Conservation (phyloP, 495 filamentous ascomycete species). For the Durotheca rogersii region DNA sequence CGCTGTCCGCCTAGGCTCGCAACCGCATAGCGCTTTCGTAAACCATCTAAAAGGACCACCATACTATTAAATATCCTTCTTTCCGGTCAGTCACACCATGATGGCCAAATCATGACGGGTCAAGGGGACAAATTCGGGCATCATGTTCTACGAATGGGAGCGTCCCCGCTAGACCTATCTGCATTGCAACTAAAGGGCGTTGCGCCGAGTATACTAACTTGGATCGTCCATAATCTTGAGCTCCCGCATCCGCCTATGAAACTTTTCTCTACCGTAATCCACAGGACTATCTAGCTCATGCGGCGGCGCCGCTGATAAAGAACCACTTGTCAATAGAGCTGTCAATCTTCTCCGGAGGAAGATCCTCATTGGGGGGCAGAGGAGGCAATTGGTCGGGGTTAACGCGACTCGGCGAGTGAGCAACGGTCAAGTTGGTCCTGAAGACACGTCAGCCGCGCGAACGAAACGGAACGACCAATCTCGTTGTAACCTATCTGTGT, state of each 20-base stretch:
- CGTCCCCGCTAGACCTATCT: neutral
- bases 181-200: neutral
- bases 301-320: constrained; percentile 98
- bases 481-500: too few relatives aligned
- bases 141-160: neutral
- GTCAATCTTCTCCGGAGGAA: constrained; percentile 85
- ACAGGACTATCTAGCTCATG: constrained; percentile 52
- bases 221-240: constrained; percentile 9
- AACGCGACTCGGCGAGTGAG: constrained; percentile 66
- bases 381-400: constrained; percentile 63
- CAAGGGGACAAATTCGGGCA: neutral
- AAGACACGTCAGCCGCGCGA: neutral
- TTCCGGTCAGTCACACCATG: too few relatives aligned
- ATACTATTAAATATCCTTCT: neutral
- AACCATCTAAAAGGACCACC: neutral
- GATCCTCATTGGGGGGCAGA: constrained; percentile 73
- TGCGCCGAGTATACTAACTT: constrained; percentile 7
- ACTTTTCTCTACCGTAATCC: constrained; percentile 31
- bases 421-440: constrained; percentile 77
- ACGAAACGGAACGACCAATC: too few relatives aligned
- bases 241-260: constrained; percentile 14
- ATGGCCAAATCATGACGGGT: too few relatives aligned
- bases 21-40: constrained; percentile 9
- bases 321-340: constrained; percentile 99
- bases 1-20: constrained; percentile 35